These are phyloP conservation scores for Aspergillus vadensis DNA, from an alignment of 2,329 filamentous ascomycete genomes.

Conservation along the genomic window DNA sequence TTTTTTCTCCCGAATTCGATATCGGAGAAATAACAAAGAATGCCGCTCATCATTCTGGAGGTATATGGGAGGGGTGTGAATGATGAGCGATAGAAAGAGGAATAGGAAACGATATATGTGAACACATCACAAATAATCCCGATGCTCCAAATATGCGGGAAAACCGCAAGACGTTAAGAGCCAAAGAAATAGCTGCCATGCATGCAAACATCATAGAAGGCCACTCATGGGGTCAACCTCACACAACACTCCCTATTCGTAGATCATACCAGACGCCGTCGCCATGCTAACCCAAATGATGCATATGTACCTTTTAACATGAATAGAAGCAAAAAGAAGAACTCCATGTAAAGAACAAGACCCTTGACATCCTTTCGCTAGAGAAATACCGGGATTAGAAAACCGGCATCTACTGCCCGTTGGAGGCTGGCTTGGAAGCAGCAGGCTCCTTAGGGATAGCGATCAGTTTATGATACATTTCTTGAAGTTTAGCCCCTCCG, in stretches of 20 bases:
- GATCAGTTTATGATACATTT: conserved; percentile 42
- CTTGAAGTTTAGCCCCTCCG: conserved; percentile 37
- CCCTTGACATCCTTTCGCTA: conserved; percentile 14
- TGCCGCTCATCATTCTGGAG: background rate
- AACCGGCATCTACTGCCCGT: conserved; percentile 27
- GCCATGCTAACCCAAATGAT: conserved; percentile 33
- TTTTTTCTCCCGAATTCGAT: too few species aligned
- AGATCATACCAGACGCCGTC: conserved; percentile 29
- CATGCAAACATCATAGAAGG: conserved; percentile 27
- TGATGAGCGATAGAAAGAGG: conserved; percentile 1
- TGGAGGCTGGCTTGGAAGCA: conserved; percentile 26
- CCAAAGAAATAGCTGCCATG: conserved; percentile 8
- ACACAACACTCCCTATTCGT: conserved; percentile 16
- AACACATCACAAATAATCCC: conserved; percentile 12
- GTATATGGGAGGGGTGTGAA: background rate
- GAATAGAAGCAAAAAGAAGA: conserved; percentile 19
- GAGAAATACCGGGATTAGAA: background rate
- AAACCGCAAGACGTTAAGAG: conserved; percentile 9
- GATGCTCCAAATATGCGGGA: conserved; percentile 12
- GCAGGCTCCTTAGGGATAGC: conserved; percentile 31
- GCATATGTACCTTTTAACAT: conserved; percentile 22
- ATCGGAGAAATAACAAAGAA: background rate
- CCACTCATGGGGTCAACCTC: conserved; percentile 19
- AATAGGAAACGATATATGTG: conserved; percentile 6
- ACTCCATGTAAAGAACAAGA: conserved; percentile 14